Base-by-base conservation (phyloP, 805 yeast species). In the Starmerella khaoyaiensis region DNA sequence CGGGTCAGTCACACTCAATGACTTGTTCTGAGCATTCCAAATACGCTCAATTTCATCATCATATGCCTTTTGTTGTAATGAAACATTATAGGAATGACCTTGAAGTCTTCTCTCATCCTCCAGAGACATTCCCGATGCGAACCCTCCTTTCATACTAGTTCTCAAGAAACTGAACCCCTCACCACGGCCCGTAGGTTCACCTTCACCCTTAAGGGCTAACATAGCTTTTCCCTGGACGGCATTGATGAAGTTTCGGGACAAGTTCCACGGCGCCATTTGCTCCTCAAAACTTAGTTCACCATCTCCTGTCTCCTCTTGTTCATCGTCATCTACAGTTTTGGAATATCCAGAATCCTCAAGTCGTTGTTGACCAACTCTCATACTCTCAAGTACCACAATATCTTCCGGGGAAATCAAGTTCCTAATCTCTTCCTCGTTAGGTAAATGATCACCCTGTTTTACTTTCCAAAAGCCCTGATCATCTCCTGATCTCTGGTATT, bases 161-260 rank as follows among this genome's bases (percentile, higher is more conserved):
- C 86, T 71, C 49, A 86, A 65, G 47, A 87, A 79, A 8, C 94
- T 82, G 47, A 80, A 80, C 0, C 87, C 94, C 46, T 82, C 79
- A 2, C 94, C 90, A 45, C 80, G 73, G 18, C 93, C 94, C 0
- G 94, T 75, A 1, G 94, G 93, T 56, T 90, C 97, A 33, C 97
- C 97, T 37, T 77, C 86, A 11, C 95, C 95, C 54, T 82, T 82
- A 19, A 90, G 71, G 53, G 84, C 95, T 29, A 90, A 67, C 96
- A 90, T 90, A 0, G 96, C 93, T 52, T 93, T 86, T 38, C 95
- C 93, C 55, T 86, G 97, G 18, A 94, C 84, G 2, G 97, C 90
- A 56, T 76, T 81, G 37, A 86, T 74, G 53, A 90, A 90, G 57
- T 90, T 90, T 43, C 83, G 69, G 0, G 95, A 76, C n/a, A 78